phyloP scores from a whole-genome alignment of 176 grass and related monocot genomes.

The Aegilops tauschii region DNA sequence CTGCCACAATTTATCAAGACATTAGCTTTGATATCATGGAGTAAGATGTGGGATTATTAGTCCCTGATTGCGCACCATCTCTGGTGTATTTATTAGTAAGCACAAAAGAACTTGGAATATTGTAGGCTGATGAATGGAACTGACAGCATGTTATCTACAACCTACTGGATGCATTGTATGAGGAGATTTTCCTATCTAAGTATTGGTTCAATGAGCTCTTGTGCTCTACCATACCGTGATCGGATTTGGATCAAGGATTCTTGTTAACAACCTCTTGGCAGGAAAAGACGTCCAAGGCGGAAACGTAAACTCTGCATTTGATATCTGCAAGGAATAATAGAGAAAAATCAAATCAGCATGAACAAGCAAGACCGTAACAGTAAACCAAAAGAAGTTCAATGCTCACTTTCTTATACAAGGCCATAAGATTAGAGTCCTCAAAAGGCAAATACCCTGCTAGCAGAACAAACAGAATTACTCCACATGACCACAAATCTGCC shows the following conservation, averaged over 20 bases:
- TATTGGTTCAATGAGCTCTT: conserved; percentile 20
- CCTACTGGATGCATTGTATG: neutral
- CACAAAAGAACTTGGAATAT: neutral
- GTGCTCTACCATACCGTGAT: conserved; percentile 58
- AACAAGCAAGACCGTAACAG: neutral
- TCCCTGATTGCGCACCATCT: neutral
- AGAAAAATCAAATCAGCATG: conserved; percentile 22
- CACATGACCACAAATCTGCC: conserved; percentile 98
- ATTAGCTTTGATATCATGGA: conserved; percentile 14
- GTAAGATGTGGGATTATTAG: neutral
- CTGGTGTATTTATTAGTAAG: neutral
- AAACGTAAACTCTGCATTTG: conserved; percentile 71
- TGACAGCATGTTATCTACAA: neutral
- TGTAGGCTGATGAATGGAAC: neutral
- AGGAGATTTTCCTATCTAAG: neutral
- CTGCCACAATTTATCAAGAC: conserved; percentile 32
- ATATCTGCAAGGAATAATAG: conserved; percentile 55
- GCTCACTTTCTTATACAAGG: conserved; percentile 90
- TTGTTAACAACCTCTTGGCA: conserved; percentile 93
- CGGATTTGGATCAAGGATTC: conserved; percentile 90
- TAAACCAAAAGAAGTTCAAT: conserved; percentile 18
- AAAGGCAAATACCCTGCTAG: conserved; percentile 99
- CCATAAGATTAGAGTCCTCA: conserved; percentile 95
- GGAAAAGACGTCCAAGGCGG: conserved; percentile 86
- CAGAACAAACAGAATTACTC: conserved; percentile 96